These are phyloP conservation scores for Apiospora hydei DNA, from an alignment of 2,329 filamentous ascomycete species.

Conservation along the genomic window DNA sequence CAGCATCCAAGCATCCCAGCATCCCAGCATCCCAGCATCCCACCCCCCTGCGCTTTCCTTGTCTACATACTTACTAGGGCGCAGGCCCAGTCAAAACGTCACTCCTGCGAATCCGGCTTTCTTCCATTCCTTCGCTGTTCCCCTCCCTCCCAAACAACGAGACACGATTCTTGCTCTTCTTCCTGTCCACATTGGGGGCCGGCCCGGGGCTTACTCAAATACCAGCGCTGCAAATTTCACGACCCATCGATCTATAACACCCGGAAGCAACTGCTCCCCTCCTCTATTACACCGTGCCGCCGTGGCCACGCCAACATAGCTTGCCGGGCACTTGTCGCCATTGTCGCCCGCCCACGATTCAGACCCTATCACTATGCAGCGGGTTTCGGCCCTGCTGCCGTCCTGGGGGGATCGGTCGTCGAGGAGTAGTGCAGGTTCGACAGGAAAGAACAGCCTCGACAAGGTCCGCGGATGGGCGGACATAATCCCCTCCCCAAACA, in stretches of 20 bases:
- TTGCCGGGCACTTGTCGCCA: constrained; percentile 2
- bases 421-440: constrained; percentile 38
- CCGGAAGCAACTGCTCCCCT: constrained; percentile 5
- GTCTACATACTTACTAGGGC: constrained; percentile 17
- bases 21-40: not conserved
- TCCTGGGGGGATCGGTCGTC: constrained; percentile 45
- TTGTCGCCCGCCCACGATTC: constrained; percentile 28
- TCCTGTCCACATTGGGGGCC: constrained; percentile 3
- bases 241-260: not conserved
- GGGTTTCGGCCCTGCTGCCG: constrained; percentile 54
- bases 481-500: constrained; percentile 67
- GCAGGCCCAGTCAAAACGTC: constrained; percentile 19
- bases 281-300: not conserved
- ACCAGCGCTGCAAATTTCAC: not conserved
- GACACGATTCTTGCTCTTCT: not conserved
- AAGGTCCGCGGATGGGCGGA: constrained; percentile 54
- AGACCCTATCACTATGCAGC: constrained; percentile 49
- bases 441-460: constrained; percentile 42
- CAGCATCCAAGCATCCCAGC: not conserved
- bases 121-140: constrained; percentile 1
- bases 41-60: constrained; percentile 19
- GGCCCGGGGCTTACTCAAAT: constrained; percentile 11
- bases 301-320: constrained; percentile 13
- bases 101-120: constrained; percentile 16
- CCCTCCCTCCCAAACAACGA: constrained; percentile 14